Conservation (phyloP, 2,329 filamentous ascomycete species). For the Talaromyces sp. region DNA sequence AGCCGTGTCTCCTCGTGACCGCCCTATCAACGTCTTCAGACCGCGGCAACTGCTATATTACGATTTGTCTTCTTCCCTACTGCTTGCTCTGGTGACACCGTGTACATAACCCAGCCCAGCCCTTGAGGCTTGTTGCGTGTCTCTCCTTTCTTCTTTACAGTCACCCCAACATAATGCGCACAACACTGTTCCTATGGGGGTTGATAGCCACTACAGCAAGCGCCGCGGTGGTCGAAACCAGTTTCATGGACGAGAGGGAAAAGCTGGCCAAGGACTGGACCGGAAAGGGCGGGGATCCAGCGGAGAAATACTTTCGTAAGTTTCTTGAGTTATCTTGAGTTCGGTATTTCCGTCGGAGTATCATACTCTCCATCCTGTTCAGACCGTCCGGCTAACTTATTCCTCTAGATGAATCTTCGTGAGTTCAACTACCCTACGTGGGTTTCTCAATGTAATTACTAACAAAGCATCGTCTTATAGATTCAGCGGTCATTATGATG, state of each 20-base stretch:
- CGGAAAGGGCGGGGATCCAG: conserved; percentile 38
- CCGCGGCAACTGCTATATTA: background rate
- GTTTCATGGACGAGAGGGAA: conserved; percentile 45
- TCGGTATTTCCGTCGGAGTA: conserved; percentile 3
- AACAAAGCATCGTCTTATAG: conserved; percentile 23
- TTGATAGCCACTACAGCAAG: conserved; percentile 7
- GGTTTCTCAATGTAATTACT: background rate
- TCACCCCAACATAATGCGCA: background rate
- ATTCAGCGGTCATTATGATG: conserved; percentile 57
- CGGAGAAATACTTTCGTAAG: conserved; percentile 52
- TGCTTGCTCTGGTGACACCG: background rate
- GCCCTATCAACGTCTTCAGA: background rate
- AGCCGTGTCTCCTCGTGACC: background rate
- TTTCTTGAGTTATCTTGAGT: conserved; percentile 14
- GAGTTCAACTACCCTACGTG: conserved; percentile 21
- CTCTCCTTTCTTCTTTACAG: background rate
- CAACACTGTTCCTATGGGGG: conserved; percentile 3
- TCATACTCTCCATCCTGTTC: background rate
- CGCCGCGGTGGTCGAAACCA: conserved; percentile 30
- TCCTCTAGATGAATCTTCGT: conserved; percentile 44
- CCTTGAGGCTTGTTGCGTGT: background rate
- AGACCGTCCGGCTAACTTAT: conserved; percentile 11
- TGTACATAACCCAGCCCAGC: background rate
- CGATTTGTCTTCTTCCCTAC: background rate
- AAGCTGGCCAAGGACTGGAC: conserved; percentile 40